A percentile compares a stretch with the other conserved stretches of the same genome.
Conservation (phyloP, 192 early-diverging fungal genomes). For the Diversispora eburnea region DNA sequence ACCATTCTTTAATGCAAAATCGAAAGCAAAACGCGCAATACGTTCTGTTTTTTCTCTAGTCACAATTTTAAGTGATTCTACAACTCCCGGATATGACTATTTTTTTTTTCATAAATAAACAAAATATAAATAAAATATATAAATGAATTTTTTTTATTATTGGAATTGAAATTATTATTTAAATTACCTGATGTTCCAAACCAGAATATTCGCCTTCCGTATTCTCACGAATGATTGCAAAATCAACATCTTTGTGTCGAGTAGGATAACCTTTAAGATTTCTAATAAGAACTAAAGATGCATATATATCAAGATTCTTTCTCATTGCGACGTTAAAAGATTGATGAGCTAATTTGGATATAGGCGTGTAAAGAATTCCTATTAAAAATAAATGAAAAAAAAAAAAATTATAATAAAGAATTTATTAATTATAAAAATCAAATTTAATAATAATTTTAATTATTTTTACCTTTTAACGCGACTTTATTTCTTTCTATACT, state of each 20-base stretch:
- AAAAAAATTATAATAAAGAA: background rate
- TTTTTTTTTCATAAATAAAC: background rate
- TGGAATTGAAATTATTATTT: background rate
- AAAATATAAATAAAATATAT: slow-evolving; percentile 4
- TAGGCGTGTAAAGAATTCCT: slow-evolving; percentile 78
- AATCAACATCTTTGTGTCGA: slow-evolving; percentile 91
- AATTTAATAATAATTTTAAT: background rate
- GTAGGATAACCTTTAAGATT: slow-evolving; percentile 85
- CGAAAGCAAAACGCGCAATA: slow-evolving; percentile 97
- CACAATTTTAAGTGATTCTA: slow-evolving; percentile 98
- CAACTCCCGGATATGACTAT: slow-evolving; percentile 93
- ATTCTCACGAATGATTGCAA: slow-evolving; percentile 99
- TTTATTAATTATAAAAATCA: background rate
- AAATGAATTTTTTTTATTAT: slow-evolving; percentile 8
- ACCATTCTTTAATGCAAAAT: slow-evolving; percentile 96
- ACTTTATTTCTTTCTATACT: slow-evolving; percentile 94
- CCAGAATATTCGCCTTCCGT: slow-evolving; percentile 99
- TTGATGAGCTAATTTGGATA: slow-evolving; percentile 78
- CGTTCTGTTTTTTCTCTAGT: slow-evolving; percentile 97
- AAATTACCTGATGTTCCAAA: slow-evolving; percentile 82
- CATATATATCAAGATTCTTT: slow-evolving; percentile 98
- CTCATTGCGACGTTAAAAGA: slow-evolving; percentile 97
- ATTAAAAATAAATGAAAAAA: background rate
- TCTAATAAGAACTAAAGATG: slow-evolving; percentile 87
- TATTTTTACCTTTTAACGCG: slow-evolving; percentile 80